phyloP scores from a whole-genome alignment of 2,329 filamentous ascomycete genomes.

The Colletotrichum chrysophilum region DNA sequence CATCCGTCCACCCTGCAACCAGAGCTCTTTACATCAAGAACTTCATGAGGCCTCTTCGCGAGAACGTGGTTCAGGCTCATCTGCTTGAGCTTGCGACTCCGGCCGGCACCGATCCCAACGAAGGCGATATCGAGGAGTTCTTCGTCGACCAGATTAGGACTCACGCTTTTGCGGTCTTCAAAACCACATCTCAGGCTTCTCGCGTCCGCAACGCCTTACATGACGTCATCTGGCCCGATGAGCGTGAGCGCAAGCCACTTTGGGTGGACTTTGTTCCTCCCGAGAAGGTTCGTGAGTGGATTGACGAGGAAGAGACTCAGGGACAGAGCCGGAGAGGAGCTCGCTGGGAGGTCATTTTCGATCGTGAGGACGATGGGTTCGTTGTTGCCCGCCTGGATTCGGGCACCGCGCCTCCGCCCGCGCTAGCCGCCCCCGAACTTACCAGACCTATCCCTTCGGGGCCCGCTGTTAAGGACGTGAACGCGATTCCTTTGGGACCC shows the following conservation, averaged over 20 bases:
- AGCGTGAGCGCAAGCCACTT: slow-evolving; percentile 81
- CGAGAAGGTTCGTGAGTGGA: slow-evolving; percentile 75
- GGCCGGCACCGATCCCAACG: slow-evolving; percentile 52
- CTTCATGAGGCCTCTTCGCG: slow-evolving; percentile 85
- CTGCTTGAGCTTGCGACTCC: slow-evolving; percentile 72
- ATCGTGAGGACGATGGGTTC: slow-evolving; percentile 57
- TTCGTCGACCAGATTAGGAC: slow-evolving; percentile 87
- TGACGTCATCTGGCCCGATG: slow-evolving; percentile 82
- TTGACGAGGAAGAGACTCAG: slow-evolving; percentile 66
- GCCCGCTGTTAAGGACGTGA: slow-evolving; percentile 27
- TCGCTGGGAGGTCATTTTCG: slow-evolving; percentile 79
- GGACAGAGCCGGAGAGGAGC: slow-evolving; percentile 45
- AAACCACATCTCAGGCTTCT: slow-evolving; percentile 71
- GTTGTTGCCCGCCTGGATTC: slow-evolving; percentile 59
- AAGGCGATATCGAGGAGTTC: slow-evolving; percentile 68
- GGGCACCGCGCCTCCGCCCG: slow-evolving; percentile 9
- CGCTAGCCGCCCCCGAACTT: slow-evolving; percentile 13
- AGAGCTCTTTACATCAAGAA: slow-evolving; percentile 86
- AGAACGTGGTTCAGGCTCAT: slow-evolving; percentile 69
- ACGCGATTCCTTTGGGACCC: slow-evolving; percentile 43
- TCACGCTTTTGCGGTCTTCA: slow-evolving; percentile 83
- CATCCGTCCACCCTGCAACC: slow-evolving; percentile 75
- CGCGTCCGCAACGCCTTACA: slow-evolving; percentile 80
- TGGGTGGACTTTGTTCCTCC: slow-evolving; percentile 91
- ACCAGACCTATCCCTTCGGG: slow-evolving; percentile 8